Conservation (phyloP, 2,329 filamentous ascomycete genomes). For the Phoma herbarum region DNA sequence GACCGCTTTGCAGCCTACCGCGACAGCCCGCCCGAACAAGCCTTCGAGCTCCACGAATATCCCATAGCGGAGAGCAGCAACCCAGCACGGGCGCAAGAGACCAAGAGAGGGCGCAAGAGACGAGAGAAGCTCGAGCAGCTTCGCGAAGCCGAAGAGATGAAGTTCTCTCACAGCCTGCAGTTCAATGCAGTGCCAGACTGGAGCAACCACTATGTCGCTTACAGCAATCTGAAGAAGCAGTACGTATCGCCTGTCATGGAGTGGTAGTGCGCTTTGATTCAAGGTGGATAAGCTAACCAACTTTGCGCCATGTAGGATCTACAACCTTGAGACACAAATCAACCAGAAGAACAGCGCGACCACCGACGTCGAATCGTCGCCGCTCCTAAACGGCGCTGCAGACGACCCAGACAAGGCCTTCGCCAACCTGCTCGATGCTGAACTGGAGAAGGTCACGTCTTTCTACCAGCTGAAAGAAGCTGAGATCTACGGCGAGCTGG, state of each 20-base stretch:
- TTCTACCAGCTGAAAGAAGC: constrained; percentile 92
- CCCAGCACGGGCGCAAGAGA: constrained; percentile 25
- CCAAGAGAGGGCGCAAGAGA: constrained; percentile 56
- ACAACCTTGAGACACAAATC: constrained; percentile 87
- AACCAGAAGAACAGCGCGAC: constrained; percentile 65
- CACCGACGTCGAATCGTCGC: constrained; percentile 81
- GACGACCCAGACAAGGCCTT: constrained; percentile 84
- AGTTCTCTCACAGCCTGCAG: constrained; percentile 99
- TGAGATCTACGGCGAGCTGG: constrained; percentile 84
- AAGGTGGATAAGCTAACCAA: constrained; percentile 30
- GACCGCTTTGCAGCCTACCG: constrained; percentile 34
- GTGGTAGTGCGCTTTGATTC: background rate
- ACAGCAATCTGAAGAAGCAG: constrained; percentile 99
- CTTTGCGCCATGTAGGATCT: constrained; percentile 70
- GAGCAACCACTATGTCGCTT: constrained; percentile 97
- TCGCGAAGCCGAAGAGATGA: constrained; percentile 86
- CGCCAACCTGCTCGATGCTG: constrained; percentile 79
- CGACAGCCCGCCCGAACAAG: constrained; percentile 30
- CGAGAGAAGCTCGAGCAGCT: constrained; percentile 74
- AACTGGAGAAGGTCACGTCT: constrained; percentile 91
- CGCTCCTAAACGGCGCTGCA: constrained; percentile 73
- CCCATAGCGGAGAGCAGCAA: constrained; percentile 5
- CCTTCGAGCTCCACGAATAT: constrained; percentile 47
- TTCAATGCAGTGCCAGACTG: constrained; percentile 99
- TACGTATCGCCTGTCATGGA: constrained; percentile 57